A percentile compares a stretch with the other conserved stretches of the same genome.
These are phyloP conservation scores for Arthrinium phaeospermum DNA, from an alignment of 2,329 filamentous ascomycete genomes.

Conservation along the genomic window DNA sequence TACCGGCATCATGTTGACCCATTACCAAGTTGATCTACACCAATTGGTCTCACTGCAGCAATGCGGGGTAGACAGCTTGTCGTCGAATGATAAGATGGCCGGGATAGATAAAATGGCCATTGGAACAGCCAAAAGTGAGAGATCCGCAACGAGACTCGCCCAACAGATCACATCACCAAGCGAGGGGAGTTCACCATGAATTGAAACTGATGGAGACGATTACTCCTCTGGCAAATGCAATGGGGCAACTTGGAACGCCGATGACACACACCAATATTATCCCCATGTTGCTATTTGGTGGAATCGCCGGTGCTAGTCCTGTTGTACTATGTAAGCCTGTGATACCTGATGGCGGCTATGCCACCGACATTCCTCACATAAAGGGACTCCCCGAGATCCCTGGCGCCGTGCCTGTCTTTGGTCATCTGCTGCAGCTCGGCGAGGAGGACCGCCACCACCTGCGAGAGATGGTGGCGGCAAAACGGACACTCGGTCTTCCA, in stretches of 20 bases:
- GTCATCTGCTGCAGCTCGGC: conserved; percentile 56
- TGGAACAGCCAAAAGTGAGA: background rate
- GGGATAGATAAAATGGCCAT: no score
- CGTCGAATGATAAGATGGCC: background rate
- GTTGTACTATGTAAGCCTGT: background rate
- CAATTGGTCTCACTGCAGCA: background rate
- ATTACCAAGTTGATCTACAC: background rate
- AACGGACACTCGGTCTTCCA: conserved; percentile 55
- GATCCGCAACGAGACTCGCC: background rate
- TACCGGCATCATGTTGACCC: background rate
- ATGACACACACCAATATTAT: background rate
- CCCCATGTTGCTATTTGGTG: background rate
- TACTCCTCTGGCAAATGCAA: background rate
- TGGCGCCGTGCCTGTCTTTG: conserved; percentile 53
- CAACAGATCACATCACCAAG: background rate
- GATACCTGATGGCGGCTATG: conserved; percentile 27
- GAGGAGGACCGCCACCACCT: conserved; percentile 58
- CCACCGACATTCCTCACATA: conserved; percentile 55
- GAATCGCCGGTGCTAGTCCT: background rate
- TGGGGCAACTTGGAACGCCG: background rate
- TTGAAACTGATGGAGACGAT: background rate
- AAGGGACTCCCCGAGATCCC: conserved; percentile 56
- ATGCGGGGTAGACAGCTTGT: background rate
- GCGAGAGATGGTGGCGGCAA: conserved; percentile 55
- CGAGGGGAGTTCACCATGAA: background rate